Base-by-base conservation (phyloP, 2,329 filamentous ascomycete species). In the Hymenoscyphus fructigenus region DNA sequence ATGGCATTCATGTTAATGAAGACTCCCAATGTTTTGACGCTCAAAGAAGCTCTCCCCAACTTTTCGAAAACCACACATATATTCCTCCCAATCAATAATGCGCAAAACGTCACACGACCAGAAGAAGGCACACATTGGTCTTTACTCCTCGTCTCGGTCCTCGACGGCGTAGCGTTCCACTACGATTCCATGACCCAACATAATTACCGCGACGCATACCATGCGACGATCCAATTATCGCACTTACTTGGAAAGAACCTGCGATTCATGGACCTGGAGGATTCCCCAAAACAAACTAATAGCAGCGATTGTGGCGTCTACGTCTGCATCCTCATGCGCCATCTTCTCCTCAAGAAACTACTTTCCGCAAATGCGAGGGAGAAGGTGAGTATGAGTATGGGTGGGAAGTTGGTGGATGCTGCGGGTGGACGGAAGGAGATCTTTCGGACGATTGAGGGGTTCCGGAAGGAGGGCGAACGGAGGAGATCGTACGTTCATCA, bases 51-150 rank as follows among this genome's bases (percentile, higher is more conserved):
- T 1, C 85, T 98, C 0, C 93, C 94, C 5, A 83, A 95, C 76
- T 96, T 98, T 78, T 81, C 80, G 44, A 84, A 84, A 62, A 91
- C 91, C 53, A 96, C 93, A 3, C 95, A 99, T 78, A 90, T 97
- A 71, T 99, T 99, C 80, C 86, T 99, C 2, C 95, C 95, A 23
- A 90, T 99, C 76, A 98, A 97, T 78, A 93, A 99, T 79, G 91
- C 88, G 72, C 84, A 85, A 57, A 91, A 92, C 70, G 86, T 90
- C 58, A 85, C 84, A 59, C 81, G 89, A 64, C 89, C 92, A n/a
- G 93, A 97, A 79, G 92, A 91, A 50, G 95, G 95, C 47, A 91
- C 90, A 2, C 95, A 99, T 77, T 99, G 95, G 95, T 96, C 92
- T 0, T 82, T 99, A 0, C 87, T 99, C 0, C 85, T 99, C 2